Conservation (phyloP, 2,329 filamentous ascomycete species). For the Chalara sp. region DNA sequence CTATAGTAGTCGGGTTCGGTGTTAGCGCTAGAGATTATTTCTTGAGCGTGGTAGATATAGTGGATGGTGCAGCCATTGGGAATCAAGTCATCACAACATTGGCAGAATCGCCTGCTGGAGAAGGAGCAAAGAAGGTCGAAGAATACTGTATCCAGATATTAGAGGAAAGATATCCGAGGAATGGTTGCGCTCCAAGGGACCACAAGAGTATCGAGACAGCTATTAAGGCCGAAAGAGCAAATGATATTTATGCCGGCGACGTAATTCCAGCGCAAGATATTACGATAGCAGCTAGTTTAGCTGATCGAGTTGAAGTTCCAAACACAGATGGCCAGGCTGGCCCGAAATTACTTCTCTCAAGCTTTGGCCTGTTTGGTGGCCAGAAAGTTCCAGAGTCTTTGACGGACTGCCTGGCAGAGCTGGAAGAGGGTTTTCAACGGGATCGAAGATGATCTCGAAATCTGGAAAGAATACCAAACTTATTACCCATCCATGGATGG, state of each 20-base stretch:
- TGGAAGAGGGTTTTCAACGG: slow-evolving; percentile 84
- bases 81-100: slow-evolving; percentile 88
- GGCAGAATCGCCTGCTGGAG: slow-evolving; percentile 57
- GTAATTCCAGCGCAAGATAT: slow-evolving; percentile 53
- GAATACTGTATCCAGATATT: slow-evolving; percentile 78
- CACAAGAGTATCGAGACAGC: slow-evolving; percentile 65
- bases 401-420: slow-evolving; percentile 90
- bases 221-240: slow-evolving; percentile 51
- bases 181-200: slow-evolving; percentile 45
- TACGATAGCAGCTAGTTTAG: slow-evolving; percentile 17
- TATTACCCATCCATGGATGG: slow-evolving; percentile 90
- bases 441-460: slow-evolving; percentile 78
- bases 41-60: slow-evolving; percentile 70
- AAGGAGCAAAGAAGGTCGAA: slow-evolving; percentile 66
- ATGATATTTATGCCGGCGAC: slow-evolving; percentile 55
- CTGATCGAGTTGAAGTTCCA: slow-evolving; percentile 61
- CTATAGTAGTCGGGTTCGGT: slow-evolving; percentile 90
- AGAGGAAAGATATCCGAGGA: slow-evolving; percentile 40
- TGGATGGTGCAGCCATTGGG: slow-evolving; percentile 93
- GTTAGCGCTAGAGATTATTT: slow-evolving; percentile 96
- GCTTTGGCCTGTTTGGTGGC: slow-evolving; percentile 93
- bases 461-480: slow-evolving; percentile 94
- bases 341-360: slow-evolving; percentile 61
- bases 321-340: slow-evolving; percentile 41
- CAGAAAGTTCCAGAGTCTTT: slow-evolving; percentile 96